Evolutionary conservation across 2,329 filamentous ascomycete genomes (phyloP).

Genomic region (Penicillium nordicum): DNA sequence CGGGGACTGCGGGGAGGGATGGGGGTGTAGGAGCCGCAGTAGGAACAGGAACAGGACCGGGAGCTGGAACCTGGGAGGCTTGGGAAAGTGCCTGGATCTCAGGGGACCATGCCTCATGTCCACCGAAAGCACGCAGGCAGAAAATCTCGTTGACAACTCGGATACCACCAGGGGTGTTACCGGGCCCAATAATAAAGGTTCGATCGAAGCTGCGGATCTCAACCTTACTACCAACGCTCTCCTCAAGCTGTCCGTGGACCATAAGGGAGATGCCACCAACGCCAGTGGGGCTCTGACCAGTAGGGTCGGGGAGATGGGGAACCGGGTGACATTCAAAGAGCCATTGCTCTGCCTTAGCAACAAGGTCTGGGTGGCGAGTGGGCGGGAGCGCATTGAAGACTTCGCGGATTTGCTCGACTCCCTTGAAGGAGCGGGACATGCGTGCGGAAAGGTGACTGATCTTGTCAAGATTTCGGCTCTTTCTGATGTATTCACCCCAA

Average conservation of each 20-base stretch:
- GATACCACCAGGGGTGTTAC: conserved; percentile 61
- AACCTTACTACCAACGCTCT: conserved; percentile 59
- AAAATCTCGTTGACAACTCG: conserved; percentile 79
- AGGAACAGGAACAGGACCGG: conserved; percentile 8
- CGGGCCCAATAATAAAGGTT: conserved; percentile 74
- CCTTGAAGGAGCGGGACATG: conserved; percentile 64
- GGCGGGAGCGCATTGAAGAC: conserved; percentile 68
- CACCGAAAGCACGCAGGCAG: conserved; percentile 65
- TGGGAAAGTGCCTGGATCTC: conserved; percentile 34
- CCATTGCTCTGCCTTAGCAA: conserved; percentile 66
- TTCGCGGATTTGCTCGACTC: conserved; percentile 62
- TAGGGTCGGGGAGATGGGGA: conserved; percentile 67
- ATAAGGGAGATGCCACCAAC: conserved; percentile 75
- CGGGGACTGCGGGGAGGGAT: conserved; percentile 12
- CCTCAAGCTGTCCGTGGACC: conserved; percentile 81
- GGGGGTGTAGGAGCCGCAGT: conserved; percentile 12
- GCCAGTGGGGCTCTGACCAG: conserved; percentile 59
- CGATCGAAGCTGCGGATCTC: conserved; percentile 75
- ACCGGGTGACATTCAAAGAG: conserved; percentile 77
- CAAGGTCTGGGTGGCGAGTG: conserved; percentile 71
- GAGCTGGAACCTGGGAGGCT: conserved; percentile 25
- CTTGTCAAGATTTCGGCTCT: conserved; percentile 72
- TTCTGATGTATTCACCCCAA: conserved; percentile 73
- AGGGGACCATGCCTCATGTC: conserved; percentile 50
- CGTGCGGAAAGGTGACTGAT: conserved; percentile 61